Conservation (phyloP, 345 rosid genomes). For the Dipteronia dyeriana region DNA sequence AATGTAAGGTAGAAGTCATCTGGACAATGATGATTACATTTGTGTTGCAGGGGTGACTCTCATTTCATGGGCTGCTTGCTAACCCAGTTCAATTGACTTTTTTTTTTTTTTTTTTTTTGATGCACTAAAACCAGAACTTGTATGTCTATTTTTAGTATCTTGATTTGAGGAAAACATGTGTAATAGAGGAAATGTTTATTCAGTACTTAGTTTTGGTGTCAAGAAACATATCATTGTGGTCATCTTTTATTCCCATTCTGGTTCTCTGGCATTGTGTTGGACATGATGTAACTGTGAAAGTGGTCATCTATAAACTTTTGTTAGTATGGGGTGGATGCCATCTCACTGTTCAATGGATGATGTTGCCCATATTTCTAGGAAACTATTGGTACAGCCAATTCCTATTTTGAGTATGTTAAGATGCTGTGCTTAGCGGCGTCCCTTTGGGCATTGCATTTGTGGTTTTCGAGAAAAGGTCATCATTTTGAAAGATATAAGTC, state of each 20-base stretch:
- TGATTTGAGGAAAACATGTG: background rate
- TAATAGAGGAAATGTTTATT: background rate
- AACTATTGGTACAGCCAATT: background rate
- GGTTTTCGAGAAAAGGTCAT: background rate
- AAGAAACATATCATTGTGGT: background rate
- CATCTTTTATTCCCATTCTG: background rate
- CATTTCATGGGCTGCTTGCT: constrained; percentile 1
- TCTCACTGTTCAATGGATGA: background rate
- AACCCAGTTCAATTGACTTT: background rate
- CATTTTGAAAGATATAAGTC: background rate
- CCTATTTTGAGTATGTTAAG: background rate
- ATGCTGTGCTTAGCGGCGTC: background rate
- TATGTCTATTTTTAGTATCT: background rate
- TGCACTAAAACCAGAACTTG: no score
- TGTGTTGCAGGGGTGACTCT: background rate
- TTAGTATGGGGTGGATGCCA: background rate
- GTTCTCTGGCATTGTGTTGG: background rate
- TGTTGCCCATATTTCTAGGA: background rate
- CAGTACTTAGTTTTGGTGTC: background rate
- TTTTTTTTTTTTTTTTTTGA: background rate
- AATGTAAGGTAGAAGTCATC: background rate
- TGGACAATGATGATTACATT: background rate
- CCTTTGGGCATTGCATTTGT: background rate
- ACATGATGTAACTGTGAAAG: background rate
- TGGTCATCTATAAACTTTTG: background rate